Percentiles rank a stretch among this genome's conserved stretches.
These are phyloP conservation scores for Ilyonectria sp. DNA, from an alignment of 2,329 filamentous ascomycete genomes.

Conservation along the genomic window DNA sequence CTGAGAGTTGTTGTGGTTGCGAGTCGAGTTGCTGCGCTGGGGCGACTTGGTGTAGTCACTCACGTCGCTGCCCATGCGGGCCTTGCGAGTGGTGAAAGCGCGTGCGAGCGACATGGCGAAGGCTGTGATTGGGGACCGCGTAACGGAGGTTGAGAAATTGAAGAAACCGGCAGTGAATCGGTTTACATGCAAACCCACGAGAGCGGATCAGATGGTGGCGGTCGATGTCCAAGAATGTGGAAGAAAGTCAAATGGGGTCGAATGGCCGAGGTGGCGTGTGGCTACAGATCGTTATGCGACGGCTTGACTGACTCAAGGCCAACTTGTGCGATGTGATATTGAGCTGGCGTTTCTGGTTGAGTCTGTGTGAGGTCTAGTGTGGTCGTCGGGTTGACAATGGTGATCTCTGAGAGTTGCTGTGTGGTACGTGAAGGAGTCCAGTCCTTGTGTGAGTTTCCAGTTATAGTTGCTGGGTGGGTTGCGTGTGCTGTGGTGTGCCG, in stretches of 20 bases:
- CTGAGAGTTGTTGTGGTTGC: slow-evolving; percentile 60
- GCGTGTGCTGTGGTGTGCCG: slow-evolving; percentile 28
- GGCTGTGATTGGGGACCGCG: slow-evolving; percentile 24
- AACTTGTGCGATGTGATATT: slow-evolving; percentile 29
- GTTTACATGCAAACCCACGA: slow-evolving; percentile 17
- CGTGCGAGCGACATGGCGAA: slow-evolving; percentile 71
- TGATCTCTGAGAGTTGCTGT: slow-evolving; percentile 30
- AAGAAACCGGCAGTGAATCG: slow-evolving; percentile 9
- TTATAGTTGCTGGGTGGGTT: slow-evolving; percentile 35
- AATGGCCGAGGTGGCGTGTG: slow-evolving; percentile 11
- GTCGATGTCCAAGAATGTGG: slow-evolving; percentile 17
- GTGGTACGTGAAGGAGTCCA: slow-evolving; percentile 48
- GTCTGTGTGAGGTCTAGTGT: slow-evolving; percentile 25
- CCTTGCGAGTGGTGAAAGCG: slow-evolving; percentile 80
- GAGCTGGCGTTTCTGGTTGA: slow-evolving; percentile 30
- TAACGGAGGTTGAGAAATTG: slow-evolving; percentile 26
- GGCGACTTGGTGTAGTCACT: slow-evolving; percentile 59
- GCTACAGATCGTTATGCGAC: slow-evolving; percentile 19
- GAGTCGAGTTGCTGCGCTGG: slow-evolving; percentile 66
- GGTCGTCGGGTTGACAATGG: background rate
- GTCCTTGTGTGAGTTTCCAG: slow-evolving; percentile 43
- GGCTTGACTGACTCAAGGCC: slow-evolving; percentile 42
- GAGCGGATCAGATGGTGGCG: background rate
- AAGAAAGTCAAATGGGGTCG: slow-evolving; percentile 12
- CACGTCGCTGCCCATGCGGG: slow-evolving; percentile 65